These are phyloP conservation scores for Xerocomus spinulosus DNA, from an alignment of 768 basidiomycete genomes.

Conservation along the genomic window DNA sequence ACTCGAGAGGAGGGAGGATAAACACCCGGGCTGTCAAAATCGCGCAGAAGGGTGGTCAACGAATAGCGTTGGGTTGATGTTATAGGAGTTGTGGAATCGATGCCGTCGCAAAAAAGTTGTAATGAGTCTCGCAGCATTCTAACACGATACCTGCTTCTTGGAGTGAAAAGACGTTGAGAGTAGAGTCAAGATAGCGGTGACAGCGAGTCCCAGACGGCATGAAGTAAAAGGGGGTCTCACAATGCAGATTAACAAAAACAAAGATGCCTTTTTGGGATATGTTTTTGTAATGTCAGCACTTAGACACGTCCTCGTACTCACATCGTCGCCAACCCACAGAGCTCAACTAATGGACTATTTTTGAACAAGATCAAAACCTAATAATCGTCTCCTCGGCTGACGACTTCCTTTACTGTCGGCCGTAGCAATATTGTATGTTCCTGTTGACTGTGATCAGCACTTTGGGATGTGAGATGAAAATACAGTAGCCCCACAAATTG, in stretches of 20 bases:
- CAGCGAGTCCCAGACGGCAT: neutral
- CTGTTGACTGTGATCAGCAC: slow-evolving; percentile 34
- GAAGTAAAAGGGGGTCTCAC: neutral
- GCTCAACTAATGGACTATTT: neutral
- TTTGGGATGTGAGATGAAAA: neutral
- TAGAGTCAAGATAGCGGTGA: neutral
- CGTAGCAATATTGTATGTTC: slow-evolving; percentile 84
- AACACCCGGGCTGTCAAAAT: slow-evolving; percentile 66
- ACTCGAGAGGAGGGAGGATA: slow-evolving; percentile 72
- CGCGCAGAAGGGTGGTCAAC: slow-evolving; percentile 30
- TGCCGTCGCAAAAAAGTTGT: slow-evolving; percentile 14
- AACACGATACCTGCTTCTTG: neutral
- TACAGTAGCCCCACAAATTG: slow-evolving; percentile 60
- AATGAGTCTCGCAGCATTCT: slow-evolving; percentile 26
- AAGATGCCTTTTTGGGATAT: slow-evolving; percentile 22
- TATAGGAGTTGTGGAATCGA: slow-evolving; percentile 14
- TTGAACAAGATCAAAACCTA: slow-evolving; percentile 29
- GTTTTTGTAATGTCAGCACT: slow-evolving; percentile 9
- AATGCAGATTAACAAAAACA: neutral
- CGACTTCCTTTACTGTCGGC: slow-evolving; percentile 80
- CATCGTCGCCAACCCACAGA: neutral
- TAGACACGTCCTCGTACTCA: slow-evolving; percentile 6
- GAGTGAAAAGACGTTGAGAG: neutral
- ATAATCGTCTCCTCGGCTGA: slow-evolving; percentile 82
- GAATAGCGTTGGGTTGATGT: slow-evolving; percentile 13